phyloP scores from a whole-genome alignment of 176 grass and related monocot species.

The Saccharum spontaneum region DNA sequence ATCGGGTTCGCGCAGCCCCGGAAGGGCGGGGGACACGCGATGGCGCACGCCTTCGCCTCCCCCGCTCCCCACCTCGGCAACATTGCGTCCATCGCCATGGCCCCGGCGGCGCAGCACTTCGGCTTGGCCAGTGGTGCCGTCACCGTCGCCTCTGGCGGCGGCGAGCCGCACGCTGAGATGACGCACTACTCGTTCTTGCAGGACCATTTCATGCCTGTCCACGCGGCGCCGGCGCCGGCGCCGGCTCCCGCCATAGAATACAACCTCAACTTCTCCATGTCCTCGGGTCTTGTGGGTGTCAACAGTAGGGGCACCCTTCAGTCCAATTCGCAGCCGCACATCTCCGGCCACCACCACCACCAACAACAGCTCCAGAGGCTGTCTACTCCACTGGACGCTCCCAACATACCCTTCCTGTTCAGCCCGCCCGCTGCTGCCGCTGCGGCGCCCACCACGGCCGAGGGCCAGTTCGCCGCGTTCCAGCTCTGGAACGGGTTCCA shows the following conservation, averaged over 20 bases:
- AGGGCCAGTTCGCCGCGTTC: slow-evolving; percentile 54
- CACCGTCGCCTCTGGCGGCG: slow-evolving; percentile 19
- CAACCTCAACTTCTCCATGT: slow-evolving; percentile 85
- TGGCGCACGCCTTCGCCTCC: slow-evolving; percentile 39
- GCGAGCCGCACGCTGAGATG: slow-evolving; percentile 53
- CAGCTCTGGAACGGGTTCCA: slow-evolving; percentile 81
- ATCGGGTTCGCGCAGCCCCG: slow-evolving; percentile 48
- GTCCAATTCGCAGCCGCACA: slow-evolving; percentile 84
- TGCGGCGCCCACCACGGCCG: slow-evolving; percentile 27
- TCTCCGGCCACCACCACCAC: slow-evolving; percentile 51
- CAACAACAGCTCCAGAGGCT: slow-evolving; percentile 61
- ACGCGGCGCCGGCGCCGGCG: slow-evolving; percentile 30
- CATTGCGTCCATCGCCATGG: slow-evolving; percentile 25
- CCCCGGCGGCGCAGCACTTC: slow-evolving; percentile 36
- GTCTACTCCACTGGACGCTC: slow-evolving; percentile 59
- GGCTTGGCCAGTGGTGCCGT: slow-evolving; percentile 24
- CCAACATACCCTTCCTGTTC: slow-evolving; percentile 67
- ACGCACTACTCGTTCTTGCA: slow-evolving; percentile 74
- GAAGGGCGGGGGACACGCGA: slow-evolving; percentile 25
- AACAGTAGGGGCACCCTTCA: slow-evolving; percentile 96
- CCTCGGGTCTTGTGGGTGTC: slow-evolving; percentile 70
- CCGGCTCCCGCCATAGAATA: slow-evolving; percentile 52
- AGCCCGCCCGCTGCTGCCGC: slow-evolving; percentile 38
- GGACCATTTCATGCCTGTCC: slow-evolving; percentile 62
- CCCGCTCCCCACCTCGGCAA: slow-evolving; percentile 44